These are phyloP conservation scores for Scedosporium boydii DNA, from an alignment of 2,329 filamentous ascomycete species.

Conservation along the genomic window DNA sequence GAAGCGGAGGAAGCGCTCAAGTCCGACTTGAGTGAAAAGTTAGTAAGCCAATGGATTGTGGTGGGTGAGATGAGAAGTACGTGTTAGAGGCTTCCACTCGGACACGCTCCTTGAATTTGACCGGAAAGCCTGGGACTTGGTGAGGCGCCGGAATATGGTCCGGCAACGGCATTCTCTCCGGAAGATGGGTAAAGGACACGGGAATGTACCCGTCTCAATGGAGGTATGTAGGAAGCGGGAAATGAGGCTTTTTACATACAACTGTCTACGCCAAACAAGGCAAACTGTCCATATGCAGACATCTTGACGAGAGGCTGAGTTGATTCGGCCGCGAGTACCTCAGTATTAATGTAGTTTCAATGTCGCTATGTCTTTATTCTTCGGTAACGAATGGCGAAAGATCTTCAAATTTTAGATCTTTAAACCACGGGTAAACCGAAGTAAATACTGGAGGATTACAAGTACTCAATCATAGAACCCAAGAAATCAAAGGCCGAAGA, in stretches of 20 bases:
- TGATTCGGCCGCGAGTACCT: neutral
- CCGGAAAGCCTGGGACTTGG: neutral
- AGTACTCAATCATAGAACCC: too few relatives aligned
- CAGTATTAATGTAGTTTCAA: too few relatives aligned
- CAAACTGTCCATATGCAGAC: slow-evolving; percentile 20
- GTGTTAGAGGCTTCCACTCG: too few relatives aligned
- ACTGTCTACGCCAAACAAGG: slow-evolving; percentile 3
- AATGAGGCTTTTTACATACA: neutral
- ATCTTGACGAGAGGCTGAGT: slow-evolving; percentile 15
- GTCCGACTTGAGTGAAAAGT: slow-evolving; percentile 36
- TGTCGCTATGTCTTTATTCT: neutral
- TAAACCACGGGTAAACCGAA: too few relatives aligned
- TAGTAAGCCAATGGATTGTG: neutral
- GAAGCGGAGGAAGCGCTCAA: slow-evolving; percentile 52
- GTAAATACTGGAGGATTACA: too few relatives aligned
- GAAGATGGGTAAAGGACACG: neutral
- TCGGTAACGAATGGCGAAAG: too few relatives aligned
- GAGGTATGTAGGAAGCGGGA: neutral
- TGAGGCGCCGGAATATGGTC: neutral
- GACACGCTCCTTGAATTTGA: too few relatives aligned
- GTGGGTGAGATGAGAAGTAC: neutral
- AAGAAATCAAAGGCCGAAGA: neutral
- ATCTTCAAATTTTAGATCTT: too few relatives aligned
- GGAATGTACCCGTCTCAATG: neutral
- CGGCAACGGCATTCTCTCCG: neutral